Base-by-base conservation (phyloP, 352 stramenopile genomes). In the Pythium sp. region DNA sequence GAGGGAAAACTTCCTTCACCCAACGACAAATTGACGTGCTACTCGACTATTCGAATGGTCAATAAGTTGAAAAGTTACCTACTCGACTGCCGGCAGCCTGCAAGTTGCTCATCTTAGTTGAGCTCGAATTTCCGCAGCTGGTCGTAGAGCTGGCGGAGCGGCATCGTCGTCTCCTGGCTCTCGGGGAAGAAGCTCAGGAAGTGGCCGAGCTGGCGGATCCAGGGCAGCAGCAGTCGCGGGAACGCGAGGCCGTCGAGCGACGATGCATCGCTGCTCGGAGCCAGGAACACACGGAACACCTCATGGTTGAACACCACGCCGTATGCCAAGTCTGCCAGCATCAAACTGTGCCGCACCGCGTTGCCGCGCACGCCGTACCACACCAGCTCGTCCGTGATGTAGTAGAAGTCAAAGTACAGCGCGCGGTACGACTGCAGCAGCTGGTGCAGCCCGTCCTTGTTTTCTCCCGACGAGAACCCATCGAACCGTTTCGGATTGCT, bases 331-430 rank as follows among this genome's bases (percentile, higher is more conserved):
- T 94, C 87, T 3, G 88, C 88, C 15, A 96, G 77, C 70, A 90
- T 89, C 32, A 96, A 74, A 32, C 84, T 93, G 64, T 93, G 87
- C 8, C 88, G 85, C 34, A 92, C 84, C 5, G 86, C 84, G 75
- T 92, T 94, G 43, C 88, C 82, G 8, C 88, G 88, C 58, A 96
- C 87, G 18, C 86, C 88, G 64, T 94, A 93, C 88, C 86, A 96
- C 47, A 94, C 84, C 38, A 96, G 72, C 66, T 96, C 88, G 72
- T 96, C 88, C 14, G 86, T 96, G 74, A 96, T 94, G 81, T 96
- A 96, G 77, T 93, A 96, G 57, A 96, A 96, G 67, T 96, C 88
- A 58, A 96, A 96, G 72, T 94, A 96, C 47, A 96, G 66, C 57
- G 85, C 84, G 3, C 86, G 88, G 72, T 93, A 96, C 28, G 81